Percentiles rank a stretch among this genome's conserved stretches.
These are phyloP conservation scores for Phytophthora rubi DNA, from an alignment of 352 stramenopile species.

Conservation along the genomic window DNA sequence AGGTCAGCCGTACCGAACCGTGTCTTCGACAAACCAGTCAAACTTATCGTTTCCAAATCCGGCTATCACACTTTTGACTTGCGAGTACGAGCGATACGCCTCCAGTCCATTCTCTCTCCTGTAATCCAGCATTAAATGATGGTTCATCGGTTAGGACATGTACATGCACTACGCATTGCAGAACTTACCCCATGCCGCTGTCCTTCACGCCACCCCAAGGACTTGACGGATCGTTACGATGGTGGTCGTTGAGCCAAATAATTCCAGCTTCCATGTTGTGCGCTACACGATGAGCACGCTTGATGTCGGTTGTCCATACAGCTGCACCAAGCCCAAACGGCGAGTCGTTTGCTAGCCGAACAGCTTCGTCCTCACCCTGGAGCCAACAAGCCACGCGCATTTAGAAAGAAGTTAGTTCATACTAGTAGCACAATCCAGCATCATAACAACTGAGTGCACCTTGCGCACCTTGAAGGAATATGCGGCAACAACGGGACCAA, in stretches of 20 bases:
- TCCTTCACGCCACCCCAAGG: constrained; percentile 79
- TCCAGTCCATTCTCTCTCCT: constrained; percentile 89
- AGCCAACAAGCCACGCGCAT: constrained; percentile 18
- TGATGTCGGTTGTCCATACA: constrained; percentile 87
- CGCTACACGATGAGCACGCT: constrained; percentile 82
- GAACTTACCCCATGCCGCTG: constrained; percentile 61
- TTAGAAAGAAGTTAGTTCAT: neutral
- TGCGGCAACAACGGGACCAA: constrained; percentile 78
- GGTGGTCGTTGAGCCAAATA: constrained; percentile 91
- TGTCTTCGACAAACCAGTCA: constrained; percentile 77
- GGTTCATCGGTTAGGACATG: neutral
- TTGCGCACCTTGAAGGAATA: constrained; percentile 47
- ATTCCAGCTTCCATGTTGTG: constrained; percentile 88
- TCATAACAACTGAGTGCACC: neutral
- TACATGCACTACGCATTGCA: too few species aligned
- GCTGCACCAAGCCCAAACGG: constrained; percentile 83
- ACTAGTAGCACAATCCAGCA: neutral
- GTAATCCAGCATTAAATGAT: constrained; percentile 7
- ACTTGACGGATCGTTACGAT: constrained; percentile 61
- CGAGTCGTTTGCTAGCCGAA: constrained; percentile 81
- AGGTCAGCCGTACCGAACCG: constrained; percentile 62
- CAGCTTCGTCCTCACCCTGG: constrained; percentile 72
- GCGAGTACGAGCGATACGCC: constrained; percentile 73
- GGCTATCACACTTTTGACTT: constrained; percentile 79
- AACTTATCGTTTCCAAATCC: constrained; percentile 66